These are phyloP conservation scores for Geotrichum europaeum DNA, from an alignment of 1,139 yeast genomes.

Conservation along the genomic window DNA sequence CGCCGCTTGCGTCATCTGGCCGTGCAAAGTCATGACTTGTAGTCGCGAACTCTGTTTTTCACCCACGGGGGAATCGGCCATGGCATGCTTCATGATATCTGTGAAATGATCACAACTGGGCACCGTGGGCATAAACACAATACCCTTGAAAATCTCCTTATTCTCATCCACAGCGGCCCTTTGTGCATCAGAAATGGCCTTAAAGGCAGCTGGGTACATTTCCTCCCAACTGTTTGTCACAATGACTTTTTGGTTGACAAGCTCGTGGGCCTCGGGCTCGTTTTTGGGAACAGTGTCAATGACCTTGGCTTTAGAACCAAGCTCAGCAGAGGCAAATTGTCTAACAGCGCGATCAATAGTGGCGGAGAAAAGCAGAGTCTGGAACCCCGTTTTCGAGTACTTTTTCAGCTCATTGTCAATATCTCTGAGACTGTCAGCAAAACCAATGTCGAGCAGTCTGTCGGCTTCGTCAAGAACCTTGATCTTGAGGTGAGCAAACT, in stretches of 20 bases:
- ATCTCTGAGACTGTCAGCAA: conserved; percentile 54
- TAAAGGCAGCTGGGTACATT: conserved; percentile 32
- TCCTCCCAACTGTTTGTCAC: conserved; percentile 42
- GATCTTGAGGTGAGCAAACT: conserved; percentile 52
- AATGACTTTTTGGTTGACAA: conserved; percentile 61
- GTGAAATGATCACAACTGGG: conserved; percentile 55
- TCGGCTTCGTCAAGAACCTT: conserved; percentile 88
- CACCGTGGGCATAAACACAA: conserved; percentile 78
- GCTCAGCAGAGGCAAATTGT: conserved; percentile 56
- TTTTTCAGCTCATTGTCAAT: conserved; percentile 46
- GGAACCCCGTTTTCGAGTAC: conserved; percentile 38
- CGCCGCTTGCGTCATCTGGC: conserved; percentile 59
- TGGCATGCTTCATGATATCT: conserved; percentile 30
- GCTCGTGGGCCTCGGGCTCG: conserved; percentile 73
- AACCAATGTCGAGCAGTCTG: conserved; percentile 70
- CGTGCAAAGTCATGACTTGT: conserved; percentile 46
- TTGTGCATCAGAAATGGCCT: conserved; percentile 26
- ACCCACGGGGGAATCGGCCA: conserved; percentile 21
- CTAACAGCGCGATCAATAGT: conserved; percentile 69
- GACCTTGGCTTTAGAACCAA: conserved; percentile 57
- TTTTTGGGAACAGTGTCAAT: conserved; percentile 72
- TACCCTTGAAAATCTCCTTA: conserved; percentile 54
- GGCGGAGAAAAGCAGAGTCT: conserved; percentile 79
- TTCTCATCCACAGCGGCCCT: conserved; percentile 20
- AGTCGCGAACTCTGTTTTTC: conserved; percentile 15